Evolutionary conservation across 1,284 basidiomycete genomes (phyloP), one percentile per base, ranked within the genome.

Genomic region (Heterobasidion irregulare): DNA sequence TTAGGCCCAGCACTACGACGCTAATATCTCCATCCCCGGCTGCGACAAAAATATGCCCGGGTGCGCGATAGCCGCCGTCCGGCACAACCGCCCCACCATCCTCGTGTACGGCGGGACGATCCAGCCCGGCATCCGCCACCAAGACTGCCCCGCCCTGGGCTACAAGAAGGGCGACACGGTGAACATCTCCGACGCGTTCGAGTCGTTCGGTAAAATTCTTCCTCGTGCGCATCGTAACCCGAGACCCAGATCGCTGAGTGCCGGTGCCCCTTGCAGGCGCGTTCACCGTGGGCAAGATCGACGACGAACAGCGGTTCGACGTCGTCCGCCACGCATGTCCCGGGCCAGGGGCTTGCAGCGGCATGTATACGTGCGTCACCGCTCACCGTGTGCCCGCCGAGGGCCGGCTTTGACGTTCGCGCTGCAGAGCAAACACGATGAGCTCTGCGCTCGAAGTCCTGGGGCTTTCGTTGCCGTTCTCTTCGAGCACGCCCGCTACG

Each of bases 11-110:
- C 83, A 91, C 67, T 89, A 94, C 64, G 91, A 94, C 60, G 91
- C 79, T n/a, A 91, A 91, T 63, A 90, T 94, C 58, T 81, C 86
- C 2, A 77, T 89, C 57, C 89, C 86, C 33, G 88, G 86, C 60
- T 94, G 92, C 62, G 92, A 96, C 73, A 96, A 95, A 74, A 94
- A 94, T 67, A 94, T 94, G 91, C 93, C 93, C 13, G 93, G 91
- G 19, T 89, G 86, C 61, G 75, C 94, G 58, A 93, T 94, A 65
- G 92, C 92, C 8, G 89, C 89, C 2, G 85, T 74, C 33, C 82
- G 90, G 53, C 87, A 91, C 71, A 94, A 94, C 65, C 78, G 92
- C 4, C 91, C 91, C 1, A 92, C 90, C 0, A 82, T 94, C 63
- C 83, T 93, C 57, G 79, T 94, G 6, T 94, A 93, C 68, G 91